Conservation (phyloP, 192 early-diverging fungal species). For the Coemansia sp. region DNA sequence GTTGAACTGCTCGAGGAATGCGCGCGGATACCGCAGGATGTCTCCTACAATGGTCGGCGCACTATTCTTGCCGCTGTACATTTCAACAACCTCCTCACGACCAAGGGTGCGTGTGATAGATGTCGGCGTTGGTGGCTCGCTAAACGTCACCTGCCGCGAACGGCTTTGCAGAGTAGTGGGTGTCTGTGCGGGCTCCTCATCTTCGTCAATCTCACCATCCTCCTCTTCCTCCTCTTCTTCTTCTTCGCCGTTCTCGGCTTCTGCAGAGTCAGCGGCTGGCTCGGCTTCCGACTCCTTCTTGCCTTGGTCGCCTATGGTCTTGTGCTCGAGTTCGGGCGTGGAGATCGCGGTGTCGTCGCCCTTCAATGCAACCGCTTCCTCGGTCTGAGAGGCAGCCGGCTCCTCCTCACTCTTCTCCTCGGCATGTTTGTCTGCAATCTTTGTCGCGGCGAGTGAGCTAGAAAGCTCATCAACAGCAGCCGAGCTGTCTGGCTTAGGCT, state of each 20-base stretch:
- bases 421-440: slow-evolving; percentile 5
- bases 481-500: slow-evolving; percentile 12
- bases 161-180: slow-evolving; percentile 39
- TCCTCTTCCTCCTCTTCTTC: slow-evolving; percentile 18
- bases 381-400: slow-evolving; percentile 16
- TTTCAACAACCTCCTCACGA: slow-evolving; percentile 33
- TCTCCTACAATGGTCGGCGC: slow-evolving; percentile 57
- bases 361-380: slow-evolving; percentile 31
- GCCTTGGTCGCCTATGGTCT: slow-evolving; percentile 2
- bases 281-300: slow-evolving; percentile 32
- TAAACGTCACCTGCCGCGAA: slow-evolving; percentile 47
- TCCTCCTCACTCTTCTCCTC: slow-evolving; percentile 10
- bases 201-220: slow-evolving; percentile 23
- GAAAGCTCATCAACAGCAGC: slow-evolving; percentile 18
- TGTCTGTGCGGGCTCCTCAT: slow-evolving; percentile 7
- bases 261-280: slow-evolving; percentile 13
- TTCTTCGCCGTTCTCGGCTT: slow-evolving; percentile 19
- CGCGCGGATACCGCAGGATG: slow-evolving; percentile 68
- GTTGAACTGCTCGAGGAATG: slow-evolving; percentile 81
- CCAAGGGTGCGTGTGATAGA: slow-evolving; percentile 38
- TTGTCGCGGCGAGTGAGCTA: slow-evolving; percentile 28
- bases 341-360: slow-evolving; percentile 15
- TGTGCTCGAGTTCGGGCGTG: slow-evolving; percentile 12
- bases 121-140: slow-evolving; percentile 46
- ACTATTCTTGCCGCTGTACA: slow-evolving; percentile 57